Evolutionary conservation across 2,329 filamentous ascomycete genomes (phyloP).

Genomic region (Alternaria sp.): DNA sequence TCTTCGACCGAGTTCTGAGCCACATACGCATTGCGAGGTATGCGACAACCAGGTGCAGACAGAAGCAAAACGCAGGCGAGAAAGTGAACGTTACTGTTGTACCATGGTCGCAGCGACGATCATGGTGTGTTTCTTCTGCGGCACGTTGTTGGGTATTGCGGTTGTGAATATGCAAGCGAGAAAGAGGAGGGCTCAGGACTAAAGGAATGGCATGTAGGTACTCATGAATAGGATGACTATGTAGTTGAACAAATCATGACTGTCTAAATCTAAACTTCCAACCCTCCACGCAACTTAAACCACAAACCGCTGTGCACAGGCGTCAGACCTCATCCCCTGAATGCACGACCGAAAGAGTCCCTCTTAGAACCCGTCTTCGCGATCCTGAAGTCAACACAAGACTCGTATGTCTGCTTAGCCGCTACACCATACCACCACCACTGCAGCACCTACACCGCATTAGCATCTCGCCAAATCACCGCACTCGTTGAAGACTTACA

Average conservation of each 20-base stretch:
- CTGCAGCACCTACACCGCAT: conserved; percentile 54
- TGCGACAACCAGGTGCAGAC: conserved; percentile 32
- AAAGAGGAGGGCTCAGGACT: background rate
- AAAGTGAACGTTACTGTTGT: conserved; percentile 30
- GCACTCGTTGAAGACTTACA: conserved; percentile 22
- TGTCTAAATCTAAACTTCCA: background rate
- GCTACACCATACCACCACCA: conserved; percentile 66
- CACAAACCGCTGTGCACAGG: background rate
- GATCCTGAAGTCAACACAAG: conserved; percentile 64
- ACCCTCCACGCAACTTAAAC: background rate
- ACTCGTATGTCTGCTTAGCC: conserved; percentile 66
- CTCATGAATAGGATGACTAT: background rate
- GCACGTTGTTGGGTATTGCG: conserved; percentile 28
- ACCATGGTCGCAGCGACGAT: conserved; percentile 31
- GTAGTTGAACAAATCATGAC: background rate
- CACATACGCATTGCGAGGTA: conserved; percentile 34
- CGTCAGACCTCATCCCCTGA: background rate
- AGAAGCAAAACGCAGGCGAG: conserved; percentile 23
- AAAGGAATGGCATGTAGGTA: background rate
- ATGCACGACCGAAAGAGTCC: background rate
- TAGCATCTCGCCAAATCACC: background rate
- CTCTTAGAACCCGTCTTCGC: conserved; percentile 3
- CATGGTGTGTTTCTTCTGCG: conserved; percentile 20
- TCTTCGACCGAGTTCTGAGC: conserved; percentile 25
- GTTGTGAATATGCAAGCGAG: conserved; percentile 9